Evolutionary conservation across 164 flowering plant species (phyloP), one percentile per base, ranked within the genome.

Genomic region (Akebia trifoliata): DNA sequence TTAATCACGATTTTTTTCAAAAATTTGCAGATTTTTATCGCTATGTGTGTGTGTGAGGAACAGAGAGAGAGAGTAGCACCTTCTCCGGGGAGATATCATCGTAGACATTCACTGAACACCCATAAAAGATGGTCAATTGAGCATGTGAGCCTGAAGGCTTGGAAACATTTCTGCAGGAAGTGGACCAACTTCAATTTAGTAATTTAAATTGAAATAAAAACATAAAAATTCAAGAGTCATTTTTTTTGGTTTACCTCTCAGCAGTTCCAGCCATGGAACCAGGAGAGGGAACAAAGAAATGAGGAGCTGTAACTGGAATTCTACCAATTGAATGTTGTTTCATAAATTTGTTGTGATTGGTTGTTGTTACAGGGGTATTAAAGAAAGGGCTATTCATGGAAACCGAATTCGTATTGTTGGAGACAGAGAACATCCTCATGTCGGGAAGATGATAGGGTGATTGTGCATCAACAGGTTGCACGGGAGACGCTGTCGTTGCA

Each of bases 51-150:
- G n/a, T n/a, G n/a, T n/a, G n/a, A n/a, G n/a, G n/a, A n/a, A n/a
- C n/a, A n/a, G 6, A 4, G 30, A 22, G 21, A 35, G 65, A 42
- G 17, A 22, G 25, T 55, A n/a, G n/a, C n/a, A 90, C 95, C 95
- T 85, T 87, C 66, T 90, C 97, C n/a, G 87, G 85, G 14, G 93
- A 55, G 59, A 90, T 68, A 64, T 78, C 81, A 32, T 87, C 81
- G 61, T 62, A 90, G 46, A 87, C 93, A 58, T 73, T 76, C 63
- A 90, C 97, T 4, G 76, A 44, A 14, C 97, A 95, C 1, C 65
- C 85, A 71, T 85, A 90, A 63, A 90, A 90, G 68, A 90, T 81
- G 49, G 95, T 90, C 69, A 90, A 50, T 50, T 82, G 95, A 17
- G 82, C 67, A 52, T 80, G 71, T 57, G 81, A 67, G 1, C 57